Evolutionary conservation across 768 basidiomycete species (phyloP), one percentile per base, ranked within the genome.

Genomic region (Gloeophyllum trabeum): DNA sequence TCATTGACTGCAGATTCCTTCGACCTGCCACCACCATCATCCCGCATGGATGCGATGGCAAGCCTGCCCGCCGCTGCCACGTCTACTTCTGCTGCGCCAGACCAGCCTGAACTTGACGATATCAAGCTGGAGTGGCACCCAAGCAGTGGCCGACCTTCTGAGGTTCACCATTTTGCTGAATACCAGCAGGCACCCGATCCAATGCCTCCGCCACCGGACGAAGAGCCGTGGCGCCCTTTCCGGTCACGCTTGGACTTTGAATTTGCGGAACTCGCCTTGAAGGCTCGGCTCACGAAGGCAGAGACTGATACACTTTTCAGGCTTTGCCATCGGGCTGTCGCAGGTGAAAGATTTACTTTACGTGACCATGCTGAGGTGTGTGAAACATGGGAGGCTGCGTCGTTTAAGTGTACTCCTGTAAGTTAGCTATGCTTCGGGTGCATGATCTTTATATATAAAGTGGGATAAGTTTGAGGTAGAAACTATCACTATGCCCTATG

Each of bases 221-320:
- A 24, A 4, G 24, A 48, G 30, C 62, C 58, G 0, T 66, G 61
- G 59, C 18, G 36, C 1, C 61, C 62, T 4, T 64, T 62, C 30
- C 35, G 21, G 4, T 51, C 54, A 1, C 42, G 47, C 1, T 21
- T 49, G 3, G 55, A 65, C 39, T 64, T 62, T 45, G 51, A 58
- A 20, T 49, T 65, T 37, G 50, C 55, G 0, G 48, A 60, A 42
- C 35, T 61, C 21, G 46, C 50, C 2, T 46, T 56, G 0, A 44
- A 56, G 16, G 50, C 48, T 22, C 38, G 44, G 6, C 46, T 60
- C 13, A 59, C 46, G 24, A 18, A 47, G 18, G 22, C 24, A 2
- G 44, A 53, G 43, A 48, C 50, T 1, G 45, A 55, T 34, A 21
- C 5, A 7, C 26, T 60, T 6, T 39, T 61, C 18, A 24, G 39